Evolutionary conservation across 768 basidiomycete species (phyloP).

Genomic region (Pisolithus marmoratus): DNA sequence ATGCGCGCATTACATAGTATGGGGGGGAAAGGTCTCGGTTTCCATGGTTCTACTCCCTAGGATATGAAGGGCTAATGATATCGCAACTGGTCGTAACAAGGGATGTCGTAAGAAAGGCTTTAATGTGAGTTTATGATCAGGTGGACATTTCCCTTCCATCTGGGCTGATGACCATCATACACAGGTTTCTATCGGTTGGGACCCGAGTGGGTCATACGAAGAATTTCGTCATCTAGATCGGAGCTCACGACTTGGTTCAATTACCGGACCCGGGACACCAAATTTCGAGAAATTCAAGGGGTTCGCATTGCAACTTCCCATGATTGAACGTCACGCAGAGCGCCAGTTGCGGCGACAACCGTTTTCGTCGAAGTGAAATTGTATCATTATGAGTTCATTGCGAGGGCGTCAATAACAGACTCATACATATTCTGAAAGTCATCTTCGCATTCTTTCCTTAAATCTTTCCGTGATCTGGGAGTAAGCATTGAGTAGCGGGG

Average conservation of each 20-base stretch:
- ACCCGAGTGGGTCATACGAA: constrained; percentile 39
- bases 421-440: constrained; percentile 9
- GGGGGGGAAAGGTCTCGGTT: constrained; percentile 50
- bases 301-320: constrained; percentile 22
- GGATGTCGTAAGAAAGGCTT: constrained; percentile 63
- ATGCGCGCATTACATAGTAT: constrained; percentile 47
- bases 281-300: constrained; percentile 41
- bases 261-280: constrained; percentile 54
- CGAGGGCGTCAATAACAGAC: background rate
- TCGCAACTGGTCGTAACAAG: constrained; percentile 49
- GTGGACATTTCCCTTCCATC: background rate
- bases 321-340: background rate
- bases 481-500: background rate
- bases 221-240: constrained; percentile 1
- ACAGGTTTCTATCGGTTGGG: constrained; percentile 51
- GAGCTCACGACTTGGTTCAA: constrained; percentile 19
- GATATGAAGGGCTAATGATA: constrained; percentile 44
- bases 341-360: too few species aligned
- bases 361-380: too few species aligned
- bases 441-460: constrained; percentile 92
- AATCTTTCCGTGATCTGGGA: constrained; percentile 88
- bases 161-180: background rate
- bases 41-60: constrained; percentile 49
- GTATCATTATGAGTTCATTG: too few species aligned
- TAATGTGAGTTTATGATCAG: constrained; percentile 38